Conservation (phyloP, 768 basidiomycete genomes). For the Russula emetica region DNA sequence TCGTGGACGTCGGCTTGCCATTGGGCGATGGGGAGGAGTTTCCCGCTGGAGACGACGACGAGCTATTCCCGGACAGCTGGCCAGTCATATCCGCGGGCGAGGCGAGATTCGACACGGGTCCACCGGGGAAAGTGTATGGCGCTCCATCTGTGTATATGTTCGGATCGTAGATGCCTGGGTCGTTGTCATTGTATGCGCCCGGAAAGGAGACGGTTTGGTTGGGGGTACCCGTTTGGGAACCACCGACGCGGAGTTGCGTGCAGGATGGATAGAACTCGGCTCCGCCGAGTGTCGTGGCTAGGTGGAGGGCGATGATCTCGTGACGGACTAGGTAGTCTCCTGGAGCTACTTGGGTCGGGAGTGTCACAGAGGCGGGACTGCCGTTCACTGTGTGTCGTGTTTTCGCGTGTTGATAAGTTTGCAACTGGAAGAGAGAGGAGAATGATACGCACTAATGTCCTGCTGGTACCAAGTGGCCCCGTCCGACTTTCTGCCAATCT, state of each 20-base stretch:
- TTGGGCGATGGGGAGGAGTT: not conserved
- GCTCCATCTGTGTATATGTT: constrained; percentile 29
- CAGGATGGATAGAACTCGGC: constrained; percentile 83
- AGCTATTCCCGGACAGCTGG: not conserved
- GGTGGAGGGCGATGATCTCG: constrained; percentile 76
- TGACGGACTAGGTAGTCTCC: constrained; percentile 76
- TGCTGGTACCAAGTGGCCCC: constrained; percentile 33
- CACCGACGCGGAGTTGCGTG: constrained; percentile 48
- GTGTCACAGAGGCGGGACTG: constrained; percentile 30
- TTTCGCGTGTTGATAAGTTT: not conserved
- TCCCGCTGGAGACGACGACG: not conserved
- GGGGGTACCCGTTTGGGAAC: constrained; percentile 50
- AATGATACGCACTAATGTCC: constrained; percentile 31
- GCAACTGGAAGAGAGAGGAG: not conserved
- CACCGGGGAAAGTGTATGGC: constrained; percentile 22
- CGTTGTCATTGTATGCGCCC: constrained; percentile 64
- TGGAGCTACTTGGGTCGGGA: constrained; percentile 47
- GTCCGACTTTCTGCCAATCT: constrained; percentile 8
- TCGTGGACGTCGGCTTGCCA: constrained; percentile 2
- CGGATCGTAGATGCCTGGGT: constrained; percentile 67
- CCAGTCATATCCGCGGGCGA: constrained; percentile 6
- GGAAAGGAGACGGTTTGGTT: constrained; percentile 61
- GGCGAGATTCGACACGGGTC: constrained; percentile 26
- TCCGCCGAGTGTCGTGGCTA: constrained; percentile 50
- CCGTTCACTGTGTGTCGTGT: constrained; percentile 29